Percentiles rank a stretch among this genome's conserved stretches.
These are phyloP conservation scores for Leucocoprinus leucothites DNA, from an alignment of 768 basidiomycete genomes.

Conservation along the genomic window DNA sequence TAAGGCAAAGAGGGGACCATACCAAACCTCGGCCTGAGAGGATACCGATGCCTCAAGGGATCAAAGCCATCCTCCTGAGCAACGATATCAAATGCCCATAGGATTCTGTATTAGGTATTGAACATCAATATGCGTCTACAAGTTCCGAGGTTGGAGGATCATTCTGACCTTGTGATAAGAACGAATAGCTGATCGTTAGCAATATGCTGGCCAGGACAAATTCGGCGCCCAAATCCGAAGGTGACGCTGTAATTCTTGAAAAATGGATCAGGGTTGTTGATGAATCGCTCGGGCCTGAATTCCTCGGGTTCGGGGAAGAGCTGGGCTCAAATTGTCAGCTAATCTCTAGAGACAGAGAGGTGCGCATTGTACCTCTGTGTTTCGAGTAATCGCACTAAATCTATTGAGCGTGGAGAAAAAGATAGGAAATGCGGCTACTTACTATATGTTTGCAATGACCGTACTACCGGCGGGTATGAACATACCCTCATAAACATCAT, in stretches of 20 bases:
- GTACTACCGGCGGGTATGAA: constrained; percentile 32
- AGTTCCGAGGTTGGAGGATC: neutral
- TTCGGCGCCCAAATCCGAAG: constrained; percentile 26
- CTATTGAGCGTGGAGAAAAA: neutral
- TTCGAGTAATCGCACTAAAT: neutral
- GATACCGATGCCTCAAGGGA: neutral
- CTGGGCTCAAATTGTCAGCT: neutral
- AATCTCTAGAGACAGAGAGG: neutral
- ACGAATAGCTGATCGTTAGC: constrained; percentile 23
- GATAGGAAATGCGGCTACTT: constrained; percentile 5
- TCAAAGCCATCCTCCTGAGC: constrained; percentile 3
- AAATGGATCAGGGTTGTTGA: constrained; percentile 15
- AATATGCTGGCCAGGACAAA: constrained; percentile 25
- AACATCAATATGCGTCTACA: neutral
- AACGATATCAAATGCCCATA: constrained; percentile 22
- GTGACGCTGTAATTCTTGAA: constrained; percentile 20
- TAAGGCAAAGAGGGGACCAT: neutral
- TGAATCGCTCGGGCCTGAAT: constrained; percentile 22
- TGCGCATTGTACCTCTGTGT: neutral
- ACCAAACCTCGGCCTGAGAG: neutral
- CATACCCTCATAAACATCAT: constrained; percentile 34
- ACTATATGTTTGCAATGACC: constrained; percentile 22
- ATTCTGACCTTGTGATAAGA: constrained; percentile 19
- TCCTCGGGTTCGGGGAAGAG: constrained; percentile 24
- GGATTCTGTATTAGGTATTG: constrained; percentile 12